Base-by-base conservation (phyloP, 495 filamentous ascomycete species). In the Trichoderma reesei region DNA sequence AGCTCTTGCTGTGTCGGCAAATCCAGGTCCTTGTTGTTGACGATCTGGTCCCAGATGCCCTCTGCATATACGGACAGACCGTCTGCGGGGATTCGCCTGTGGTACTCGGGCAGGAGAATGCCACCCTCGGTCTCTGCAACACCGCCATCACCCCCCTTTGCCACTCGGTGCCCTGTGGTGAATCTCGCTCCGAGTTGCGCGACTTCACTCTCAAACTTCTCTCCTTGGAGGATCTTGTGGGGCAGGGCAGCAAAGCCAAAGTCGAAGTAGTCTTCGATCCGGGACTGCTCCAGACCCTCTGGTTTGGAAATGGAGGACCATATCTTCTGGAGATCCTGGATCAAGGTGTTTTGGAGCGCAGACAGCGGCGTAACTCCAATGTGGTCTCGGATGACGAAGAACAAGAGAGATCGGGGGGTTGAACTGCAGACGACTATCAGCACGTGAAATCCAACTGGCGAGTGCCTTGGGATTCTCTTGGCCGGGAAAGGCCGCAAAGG, bases 321-420 rank as follows among this genome's bases (percentile, higher is more conserved):
- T 60, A 98, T 91, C 66, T 90, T 86, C 8, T 87, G 86, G 65
- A 98, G 79, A 72, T 98, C 94, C 75, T 93, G 88, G 64, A 96
- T 80, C 61, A 98, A 80, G 18, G 94, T 98, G 69, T 90, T 88
- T 67, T 91, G 88, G 66, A 98, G 83, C 69, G 95, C 96, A 65
- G 83, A 79, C 31, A 98, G 82, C 16, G 94, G 94, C 14, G 94
- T 98, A 37, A 82, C 89, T 62, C 94, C 94, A 63, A 97, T 84
- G 73, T 96, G 92, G 73, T 98, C 94, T 68, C 94, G 91, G 70
- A 98, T 96, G 68, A 98, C 95, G 76, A 98, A 98, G 80, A 98
- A 96, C 10, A 98, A 82, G 63, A 98, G 88, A 18, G 93, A 96
- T 46, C 91, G 86, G 54, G 94, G 91, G 48, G 88, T 93, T 14